These are phyloP conservation scores for Cercospora sesami DNA, from an alignment of 2,329 filamentous ascomycete genomes.

Conservation along the genomic window DNA sequence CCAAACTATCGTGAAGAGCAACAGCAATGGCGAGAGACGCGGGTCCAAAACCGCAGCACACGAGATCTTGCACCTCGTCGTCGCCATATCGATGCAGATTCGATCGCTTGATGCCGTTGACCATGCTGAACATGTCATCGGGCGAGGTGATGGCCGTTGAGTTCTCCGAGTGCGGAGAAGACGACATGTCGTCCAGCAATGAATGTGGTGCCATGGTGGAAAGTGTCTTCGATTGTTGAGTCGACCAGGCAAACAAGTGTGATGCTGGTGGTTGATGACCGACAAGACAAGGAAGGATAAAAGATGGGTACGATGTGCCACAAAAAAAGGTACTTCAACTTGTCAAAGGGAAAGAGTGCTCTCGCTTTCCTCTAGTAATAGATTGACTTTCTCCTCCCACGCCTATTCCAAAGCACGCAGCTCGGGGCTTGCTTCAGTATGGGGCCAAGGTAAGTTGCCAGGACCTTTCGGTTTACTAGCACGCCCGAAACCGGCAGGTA, in stretches of 20 bases:
- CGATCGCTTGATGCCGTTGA: conserved; percentile 16
- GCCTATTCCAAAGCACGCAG: neutral
- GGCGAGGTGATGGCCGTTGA: conserved; percentile 21
- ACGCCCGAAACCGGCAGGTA: conserved; percentile 11
- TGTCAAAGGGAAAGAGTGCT: neutral
- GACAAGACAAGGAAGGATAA: neutral
- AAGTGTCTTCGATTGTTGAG: neutral
- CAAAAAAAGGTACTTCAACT: neutral
- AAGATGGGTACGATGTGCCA: neutral
- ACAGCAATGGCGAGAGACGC: conserved; percentile 87
- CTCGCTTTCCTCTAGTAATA: neutral
- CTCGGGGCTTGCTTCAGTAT: neutral
- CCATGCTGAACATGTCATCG: conserved; percentile 23
- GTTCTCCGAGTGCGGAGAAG: conserved; percentile 11
- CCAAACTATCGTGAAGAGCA: conserved; percentile 78
- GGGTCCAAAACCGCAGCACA: conserved; percentile 91
- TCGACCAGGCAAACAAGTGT: neutral
- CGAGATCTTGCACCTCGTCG: conserved; percentile 73
- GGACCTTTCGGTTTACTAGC: neutral
- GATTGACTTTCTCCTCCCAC: neutral
- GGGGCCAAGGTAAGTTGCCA: conserved; percentile 7
- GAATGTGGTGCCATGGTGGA: conserved; percentile 29
- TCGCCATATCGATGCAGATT: conserved; percentile 54
- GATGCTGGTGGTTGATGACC: neutral
- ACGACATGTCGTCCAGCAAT: conserved; percentile 19